Evolutionary conservation across 805 yeast species (phyloP).

Genomic region (Zygotorulaspora sp.): DNA sequence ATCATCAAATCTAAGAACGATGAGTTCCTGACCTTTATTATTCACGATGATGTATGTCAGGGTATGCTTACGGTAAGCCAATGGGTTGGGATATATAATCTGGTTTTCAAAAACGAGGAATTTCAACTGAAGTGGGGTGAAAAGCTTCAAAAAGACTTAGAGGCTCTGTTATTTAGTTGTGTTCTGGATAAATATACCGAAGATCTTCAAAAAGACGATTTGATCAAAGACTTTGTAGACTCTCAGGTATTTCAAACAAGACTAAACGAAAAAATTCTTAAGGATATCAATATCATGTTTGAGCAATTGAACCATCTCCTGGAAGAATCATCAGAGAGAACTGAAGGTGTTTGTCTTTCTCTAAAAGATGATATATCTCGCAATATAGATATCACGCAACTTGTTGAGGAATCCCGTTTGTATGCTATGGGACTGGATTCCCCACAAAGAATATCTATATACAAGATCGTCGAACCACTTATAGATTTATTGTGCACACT

Average conservation of each 20-base stretch:
- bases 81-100: constrained; percentile 21
- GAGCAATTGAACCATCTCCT: constrained; percentile 7
- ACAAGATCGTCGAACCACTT: constrained; percentile 10
- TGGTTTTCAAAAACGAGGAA: constrained; percentile 5
- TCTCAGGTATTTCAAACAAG: constrained; percentile 11
- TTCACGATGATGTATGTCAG: constrained; percentile 5
- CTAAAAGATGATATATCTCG: constrained; percentile 1
- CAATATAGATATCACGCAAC: constrained; percentile 5
- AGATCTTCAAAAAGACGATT: constrained; percentile 9
- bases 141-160: constrained; percentile 3
- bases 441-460: constrained; percentile 10
- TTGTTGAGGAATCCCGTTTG: constrained; percentile 12
- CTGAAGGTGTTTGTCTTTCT: too few species aligned
- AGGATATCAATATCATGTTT: constrained; percentile 10
- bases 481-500: constrained; percentile 8
- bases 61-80: constrained; percentile 16
- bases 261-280: constrained; percentile 10
- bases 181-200: constrained; percentile 17
- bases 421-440: constrained; percentile 17
- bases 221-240: constrained; percentile 13
- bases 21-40: constrained; percentile 13
- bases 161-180: constrained; percentile 11
- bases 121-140: constrained; percentile 17
- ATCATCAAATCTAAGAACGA: constrained; percentile 13
- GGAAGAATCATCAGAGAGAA: neutral